Evolutionary conservation across 106 monocot genomes (phyloP).

Genomic region (Vanilla planifolia): DNA sequence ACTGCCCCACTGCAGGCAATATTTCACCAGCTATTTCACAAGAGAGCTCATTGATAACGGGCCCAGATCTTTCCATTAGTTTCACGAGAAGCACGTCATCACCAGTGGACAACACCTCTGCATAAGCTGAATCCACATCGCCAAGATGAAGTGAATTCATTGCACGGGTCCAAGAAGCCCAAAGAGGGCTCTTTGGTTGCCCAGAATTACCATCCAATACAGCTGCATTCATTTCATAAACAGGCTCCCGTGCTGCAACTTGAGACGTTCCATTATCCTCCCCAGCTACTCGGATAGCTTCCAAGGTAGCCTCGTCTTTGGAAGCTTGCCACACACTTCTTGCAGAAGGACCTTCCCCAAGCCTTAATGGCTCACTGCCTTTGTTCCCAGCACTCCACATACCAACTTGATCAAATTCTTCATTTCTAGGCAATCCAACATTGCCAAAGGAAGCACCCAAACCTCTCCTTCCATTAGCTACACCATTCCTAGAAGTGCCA

Average conservation of each 20-base stretch:
- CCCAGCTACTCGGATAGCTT: slow-evolving; percentile 94
- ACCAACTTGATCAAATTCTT: slow-evolving; percentile 45
- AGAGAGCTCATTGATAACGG: slow-evolving; percentile 74
- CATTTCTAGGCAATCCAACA: slow-evolving; percentile 40
- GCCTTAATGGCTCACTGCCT: slow-evolving; percentile 71
- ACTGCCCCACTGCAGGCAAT: slow-evolving; percentile 63
- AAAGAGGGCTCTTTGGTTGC: slow-evolving; percentile 48
- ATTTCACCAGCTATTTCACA: slow-evolving; percentile 56
- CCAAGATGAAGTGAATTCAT: slow-evolving; percentile 88
- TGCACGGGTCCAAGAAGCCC: slow-evolving; percentile 81
- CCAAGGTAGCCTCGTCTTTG: slow-evolving; percentile 95
- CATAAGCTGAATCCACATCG: slow-evolving; percentile 85
- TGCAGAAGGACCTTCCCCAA: slow-evolving; percentile 98
- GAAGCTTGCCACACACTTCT: slow-evolving; percentile 99
- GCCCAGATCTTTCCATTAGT: slow-evolving; percentile 91
- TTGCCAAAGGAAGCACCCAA: slow-evolving; percentile 10
- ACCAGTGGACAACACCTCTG: slow-evolving; percentile 59
- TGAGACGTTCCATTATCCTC: slow-evolving; percentile 68
- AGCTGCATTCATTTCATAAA: slow-evolving; percentile 58
- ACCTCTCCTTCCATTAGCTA: slow-evolving; percentile 36
- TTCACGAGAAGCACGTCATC: slow-evolving; percentile 81
- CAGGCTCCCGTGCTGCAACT: slow-evolving; percentile 23
- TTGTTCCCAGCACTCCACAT: slow-evolving; percentile 79
- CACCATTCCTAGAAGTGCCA: slow-evolving; percentile 37
- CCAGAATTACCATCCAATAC: slow-evolving; percentile 42